A percentile compares a stretch with the other conserved stretches of the same genome.
These are phyloP conservation scores for Paramecium bursaria DNA, from an alignment of 73 alveolate species.

Conservation along the genomic window DNA sequence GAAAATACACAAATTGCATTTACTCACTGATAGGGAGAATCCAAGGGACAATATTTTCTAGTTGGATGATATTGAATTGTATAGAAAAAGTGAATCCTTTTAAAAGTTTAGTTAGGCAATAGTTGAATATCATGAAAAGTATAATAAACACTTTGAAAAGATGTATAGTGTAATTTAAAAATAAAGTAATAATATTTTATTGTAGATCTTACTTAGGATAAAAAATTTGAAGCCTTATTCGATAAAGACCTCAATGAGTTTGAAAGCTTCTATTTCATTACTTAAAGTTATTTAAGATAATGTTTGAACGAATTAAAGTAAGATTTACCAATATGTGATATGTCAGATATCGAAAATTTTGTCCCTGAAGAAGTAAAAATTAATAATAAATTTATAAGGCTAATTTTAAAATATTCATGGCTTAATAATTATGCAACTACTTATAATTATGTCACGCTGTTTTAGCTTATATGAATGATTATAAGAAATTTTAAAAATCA, in stretches of 20 bases:
- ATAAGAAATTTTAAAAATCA: constrained; percentile 34
- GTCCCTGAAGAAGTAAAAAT: not conserved
- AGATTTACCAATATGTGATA: not conserved
- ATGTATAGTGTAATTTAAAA: constrained; percentile 7
- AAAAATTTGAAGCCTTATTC: constrained; percentile 67
- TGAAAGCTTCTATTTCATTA: constrained; percentile 67
- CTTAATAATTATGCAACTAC: constrained; percentile 41
- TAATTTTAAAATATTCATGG: constrained; percentile 7
- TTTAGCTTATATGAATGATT: constrained; percentile 28
- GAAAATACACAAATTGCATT: constrained; percentile 51
- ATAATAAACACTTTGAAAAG: constrained; percentile 48
- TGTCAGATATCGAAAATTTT: constrained; percentile 14
- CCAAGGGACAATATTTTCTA: constrained; percentile 40
- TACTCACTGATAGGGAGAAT: constrained; percentile 51
- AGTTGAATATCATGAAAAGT: constrained; percentile 62
- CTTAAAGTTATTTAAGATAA: constrained; percentile 62
- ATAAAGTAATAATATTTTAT: not conserved
- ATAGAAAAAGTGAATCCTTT: constrained; percentile 54
- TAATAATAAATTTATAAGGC: not conserved
- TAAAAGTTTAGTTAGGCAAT: constrained; percentile 60
- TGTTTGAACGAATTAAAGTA: constrained; percentile 56
- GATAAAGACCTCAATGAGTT: constrained; percentile 66
- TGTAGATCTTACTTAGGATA: constrained; percentile 52
- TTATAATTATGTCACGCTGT: constrained; percentile 15
- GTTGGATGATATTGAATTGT: constrained; percentile 45